Evolutionary conservation across 169 alveolate species (phyloP), one percentile per base, ranked within the genome.

Genomic region (Plasmodium gallinaceum): DNA sequence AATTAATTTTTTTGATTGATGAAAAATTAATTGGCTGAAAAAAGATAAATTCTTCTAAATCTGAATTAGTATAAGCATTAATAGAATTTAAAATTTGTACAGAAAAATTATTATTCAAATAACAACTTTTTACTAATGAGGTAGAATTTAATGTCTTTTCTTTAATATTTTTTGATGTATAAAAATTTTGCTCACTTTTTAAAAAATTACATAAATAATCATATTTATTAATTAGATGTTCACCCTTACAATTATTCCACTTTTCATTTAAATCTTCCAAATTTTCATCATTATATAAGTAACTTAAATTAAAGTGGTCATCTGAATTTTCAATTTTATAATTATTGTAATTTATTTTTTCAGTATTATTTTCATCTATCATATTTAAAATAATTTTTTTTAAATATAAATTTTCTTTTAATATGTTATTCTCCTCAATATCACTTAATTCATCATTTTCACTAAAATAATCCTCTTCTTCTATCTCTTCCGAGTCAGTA

Each of bases 371-470:
- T 74, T 74, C 88, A 6, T 60, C 32, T 39, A 74, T 74, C 70
- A 74, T 22, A 45, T 74, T 74, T 18, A 8, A 45, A 43, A 74
- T 39, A 43, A 74, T 66, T 43, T 48, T 32, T 20, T 66, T 60
- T 48, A 74, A 58, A 65, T 74, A 74, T 45, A 37, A 3, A 37
- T 51, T 74, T 60, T 74, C 88, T 73, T 26, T 74, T 8, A 74
- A 51, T 9, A 74, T 14, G 7, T 65, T 54, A 12, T 60, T 60
- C 58, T 74, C 88, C 39, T 74, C 88, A 16, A 60, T 58, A 48
- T 74, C 88, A 48, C 88, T 74, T 73, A 60, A 14, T 39, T 48
- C 61, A 66, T 60, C 88, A 22, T 74, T 73, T 5, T 60, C 88
- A 51, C 88, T 73, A 24, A 73, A 73, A 22, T 73, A 73, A 3